Conservation (phyloP, 1,139 yeast genomes). For the Meyerozyma sp. region DNA sequence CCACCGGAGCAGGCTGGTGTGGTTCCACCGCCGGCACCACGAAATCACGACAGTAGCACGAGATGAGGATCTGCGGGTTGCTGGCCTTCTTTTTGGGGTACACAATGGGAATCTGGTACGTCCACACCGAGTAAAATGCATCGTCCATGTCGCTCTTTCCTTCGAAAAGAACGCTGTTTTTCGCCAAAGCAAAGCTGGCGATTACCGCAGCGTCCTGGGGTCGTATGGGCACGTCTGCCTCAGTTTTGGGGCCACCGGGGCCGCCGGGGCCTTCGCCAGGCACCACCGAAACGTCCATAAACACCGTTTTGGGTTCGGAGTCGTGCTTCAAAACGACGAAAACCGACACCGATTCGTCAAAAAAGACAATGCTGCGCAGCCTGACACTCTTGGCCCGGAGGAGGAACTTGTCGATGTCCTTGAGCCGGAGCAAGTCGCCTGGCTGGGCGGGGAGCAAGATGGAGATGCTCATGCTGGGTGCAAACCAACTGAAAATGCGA, state of each 20-base stretch:
- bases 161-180: constrained; percentile 10
- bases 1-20: constrained; percentile 3
- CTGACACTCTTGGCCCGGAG: background rate
- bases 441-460: background rate
- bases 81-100: constrained; percentile 32
- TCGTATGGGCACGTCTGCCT: constrained; percentile 1
- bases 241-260: background rate
- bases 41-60: constrained; percentile 15
- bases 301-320: constrained; percentile 5
- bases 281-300: constrained; percentile 4
- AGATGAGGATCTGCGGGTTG: constrained; percentile 25
- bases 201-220: constrained; percentile 6
- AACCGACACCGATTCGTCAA: constrained; percentile 36
- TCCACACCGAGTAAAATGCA: constrained; percentile 21
- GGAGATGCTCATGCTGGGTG: background rate
- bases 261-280: background rate
- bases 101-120: constrained; percentile 26
- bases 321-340: constrained; percentile 20
- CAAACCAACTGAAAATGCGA: background rate
- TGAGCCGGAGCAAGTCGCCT: background rate
- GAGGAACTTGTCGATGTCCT: background rate
- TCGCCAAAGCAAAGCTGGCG: constrained; percentile 11
- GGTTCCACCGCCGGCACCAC: constrained; percentile 2
- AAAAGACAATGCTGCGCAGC: constrained; percentile 21
- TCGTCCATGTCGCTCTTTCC: constrained; percentile 7